Base-by-base conservation (phyloP, 2,329 filamentous ascomycete species). In the Penicillium sp. region DNA sequence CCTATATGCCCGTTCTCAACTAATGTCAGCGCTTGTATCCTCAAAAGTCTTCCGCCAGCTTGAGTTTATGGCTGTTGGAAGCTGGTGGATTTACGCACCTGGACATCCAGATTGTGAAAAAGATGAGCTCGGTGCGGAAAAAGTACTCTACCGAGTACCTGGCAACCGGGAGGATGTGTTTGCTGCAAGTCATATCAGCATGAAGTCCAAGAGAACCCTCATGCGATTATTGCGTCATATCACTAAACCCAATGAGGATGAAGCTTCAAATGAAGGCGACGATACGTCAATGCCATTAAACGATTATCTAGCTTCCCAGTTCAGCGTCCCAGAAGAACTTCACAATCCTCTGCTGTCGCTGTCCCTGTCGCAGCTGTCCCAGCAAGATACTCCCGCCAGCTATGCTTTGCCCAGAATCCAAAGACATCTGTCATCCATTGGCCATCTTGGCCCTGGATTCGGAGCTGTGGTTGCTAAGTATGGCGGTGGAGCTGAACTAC, bases 181-280 rank as follows among this genome's bases (percentile, higher is more conserved):
- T 72, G 84, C 87, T 46, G 88, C 91, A 69, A 83, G 84, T 35
- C 80, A 81, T 25, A 89, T 97, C 54, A 85, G 90, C 44, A 82
- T 88, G 62, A 88, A 88, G 60, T 86, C 90, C 6, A 97, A 97
- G 77, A 86, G 93, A 51, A 83, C 84, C 10, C 75, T 97, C 66
- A 96, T 97, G 88, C 96, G 95, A 72, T 95, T 97, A 66, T 81
- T 97, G 66, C 92, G 93, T 71, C 93, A 94, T 69, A 88, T 96
- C 50, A 79, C 56, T 84, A 91, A 64, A 42, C 46, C 65, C 10
- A 87, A 87, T 65, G 83, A 89, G 62, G 82, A 81, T 23, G 62
- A 68, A 18, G 44, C 50, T 4, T 51, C 69, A 70, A 50, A 83
- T 84, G 66, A 71, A 65, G 47, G 81, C 81, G 49, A 84, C 56